phyloP scores from a whole-genome alignment of 345 rosid genomes.

The Anastatica hierochuntica region DNA sequence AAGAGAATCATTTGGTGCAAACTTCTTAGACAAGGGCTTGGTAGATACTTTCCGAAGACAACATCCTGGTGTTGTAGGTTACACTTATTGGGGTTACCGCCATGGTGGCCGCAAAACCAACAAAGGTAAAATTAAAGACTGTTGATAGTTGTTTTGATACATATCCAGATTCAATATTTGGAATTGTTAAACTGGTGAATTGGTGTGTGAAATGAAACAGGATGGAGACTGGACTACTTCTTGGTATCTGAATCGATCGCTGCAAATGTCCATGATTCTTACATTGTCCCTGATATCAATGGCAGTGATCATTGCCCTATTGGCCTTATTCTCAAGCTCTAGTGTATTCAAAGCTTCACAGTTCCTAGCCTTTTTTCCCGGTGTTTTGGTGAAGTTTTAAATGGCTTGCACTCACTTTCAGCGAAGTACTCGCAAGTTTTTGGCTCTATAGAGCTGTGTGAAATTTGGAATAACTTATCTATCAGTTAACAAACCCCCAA shows the following conservation, averaged over 20 bases:
- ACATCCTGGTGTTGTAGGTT: conserved; percentile 77
- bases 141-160: too few species aligned
- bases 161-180: neutral
- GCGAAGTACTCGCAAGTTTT: too few species aligned
- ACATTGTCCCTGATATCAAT: conserved; percentile 65
- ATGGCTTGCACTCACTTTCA: too few species aligned
- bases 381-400: too few species aligned
- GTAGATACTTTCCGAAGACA: conserved; percentile 90
- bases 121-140: conserved; percentile 39
- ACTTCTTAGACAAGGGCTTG: conserved; percentile 69
- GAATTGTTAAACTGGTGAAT: neutral
- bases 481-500: too few species aligned
- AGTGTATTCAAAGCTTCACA: conserved; percentile 9
- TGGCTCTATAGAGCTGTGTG: too few species aligned
- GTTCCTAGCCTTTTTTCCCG: too few species aligned
- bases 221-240: conserved; percentile 98
- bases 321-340: conserved; percentile 61
- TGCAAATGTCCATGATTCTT: conserved; percentile 70
- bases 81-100: conserved; percentile 93
- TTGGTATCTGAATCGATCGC: conserved; percentile 76
- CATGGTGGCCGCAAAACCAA: conserved; percentile 74
- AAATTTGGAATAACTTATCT: too few species aligned
- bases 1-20: conserved; percentile 61
- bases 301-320: conserved; percentile 95
- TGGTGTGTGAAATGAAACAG: conserved; percentile 39